Evolutionary conservation across 768 basidiomycete genomes (phyloP).

Genomic region (Russula sp.): DNA sequence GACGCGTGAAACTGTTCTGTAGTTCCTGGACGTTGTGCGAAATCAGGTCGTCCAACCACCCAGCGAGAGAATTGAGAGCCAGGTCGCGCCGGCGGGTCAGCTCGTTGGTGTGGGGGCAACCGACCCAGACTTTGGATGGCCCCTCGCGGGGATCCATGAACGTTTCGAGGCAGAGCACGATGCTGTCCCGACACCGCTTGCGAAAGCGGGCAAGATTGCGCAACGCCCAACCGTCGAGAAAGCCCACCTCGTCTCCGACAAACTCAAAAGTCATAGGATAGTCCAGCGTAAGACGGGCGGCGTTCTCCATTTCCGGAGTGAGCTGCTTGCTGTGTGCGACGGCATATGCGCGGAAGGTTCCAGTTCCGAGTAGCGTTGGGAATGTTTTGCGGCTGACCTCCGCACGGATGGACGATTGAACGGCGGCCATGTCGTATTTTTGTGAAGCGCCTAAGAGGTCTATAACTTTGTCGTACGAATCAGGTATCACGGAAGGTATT

Average conservation of each 20-base stretch:
- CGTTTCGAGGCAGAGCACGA: too few species aligned
- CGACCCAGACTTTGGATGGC: too few species aligned
- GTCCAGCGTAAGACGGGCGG: background rate
- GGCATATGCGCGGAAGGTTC: background rate
- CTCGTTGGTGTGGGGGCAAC: too few species aligned
- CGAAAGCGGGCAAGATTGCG: background rate
- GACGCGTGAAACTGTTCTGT: too few species aligned
- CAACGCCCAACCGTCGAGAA: background rate
- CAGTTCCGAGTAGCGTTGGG: background rate
- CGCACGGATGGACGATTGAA: background rate
- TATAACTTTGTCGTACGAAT: background rate
- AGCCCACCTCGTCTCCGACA: background rate
- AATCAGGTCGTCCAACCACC: too few species aligned
- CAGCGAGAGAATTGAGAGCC: too few species aligned
- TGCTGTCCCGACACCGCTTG: too few species aligned
- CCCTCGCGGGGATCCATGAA: too few species aligned
- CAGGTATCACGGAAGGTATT: background rate
- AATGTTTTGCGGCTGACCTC: background rate
- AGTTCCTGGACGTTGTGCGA: too few species aligned
- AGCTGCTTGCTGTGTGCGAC: background rate
- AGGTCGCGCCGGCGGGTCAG: too few species aligned
- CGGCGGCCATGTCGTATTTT: background rate
- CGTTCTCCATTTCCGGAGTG: background rate
- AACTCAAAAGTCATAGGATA: background rate
- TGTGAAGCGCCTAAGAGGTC: background rate